A percentile compares a stretch with the other conserved stretches of the same genome.
phyloP scores from a whole-genome alignment of 164 flowering plant genomes.

The Brasenia schreberi region DNA sequence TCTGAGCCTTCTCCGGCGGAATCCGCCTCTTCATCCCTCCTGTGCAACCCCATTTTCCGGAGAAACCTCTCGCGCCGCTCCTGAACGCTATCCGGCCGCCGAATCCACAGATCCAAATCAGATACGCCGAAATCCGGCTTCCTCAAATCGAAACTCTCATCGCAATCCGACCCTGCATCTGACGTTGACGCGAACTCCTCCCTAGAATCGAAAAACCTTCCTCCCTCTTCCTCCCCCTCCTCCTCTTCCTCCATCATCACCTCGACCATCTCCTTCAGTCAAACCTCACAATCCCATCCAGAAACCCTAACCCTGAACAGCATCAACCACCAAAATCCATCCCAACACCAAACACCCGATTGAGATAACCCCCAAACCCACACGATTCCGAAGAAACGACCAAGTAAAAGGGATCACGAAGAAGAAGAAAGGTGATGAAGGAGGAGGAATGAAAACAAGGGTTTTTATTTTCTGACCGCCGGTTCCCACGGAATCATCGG shows the following conservation, averaged over 20 bases:
- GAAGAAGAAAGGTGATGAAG: no score
- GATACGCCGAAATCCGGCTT: slow-evolving; percentile 11
- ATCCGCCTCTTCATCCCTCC: background rate
- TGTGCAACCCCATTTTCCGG: slow-evolving; percentile 37
- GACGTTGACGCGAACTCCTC: slow-evolving; percentile 39
- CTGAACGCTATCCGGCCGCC: slow-evolving; percentile 26
- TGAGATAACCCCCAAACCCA: no score
- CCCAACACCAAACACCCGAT: background rate
- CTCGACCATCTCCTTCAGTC: background rate
- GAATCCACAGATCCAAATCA: slow-evolving; percentile 36
- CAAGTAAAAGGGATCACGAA: no score
- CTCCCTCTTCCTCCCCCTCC: slow-evolving; percentile 22
- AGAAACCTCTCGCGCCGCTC: slow-evolving; percentile 46
- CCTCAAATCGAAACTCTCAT: slow-evolving; percentile 4
- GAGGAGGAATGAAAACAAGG: no score
- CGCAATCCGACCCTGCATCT: slow-evolving; percentile 14
- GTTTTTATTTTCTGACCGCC: no score
- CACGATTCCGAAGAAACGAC: no score
- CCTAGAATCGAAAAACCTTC: slow-evolving; percentile 42
- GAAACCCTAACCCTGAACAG: slow-evolving; percentile 18
- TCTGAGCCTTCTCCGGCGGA: slow-evolving; percentile 3
- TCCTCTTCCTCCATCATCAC: slow-evolving; percentile 13
- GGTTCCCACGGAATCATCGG: no score
- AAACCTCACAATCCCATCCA: background rate
- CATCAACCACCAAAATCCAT: slow-evolving; percentile 6